Percentiles rank a stretch among this genome's conserved stretches.
phyloP scores from a whole-genome alignment of 1,284 basidiomycete species.

The Omphalotus olearius region DNA sequence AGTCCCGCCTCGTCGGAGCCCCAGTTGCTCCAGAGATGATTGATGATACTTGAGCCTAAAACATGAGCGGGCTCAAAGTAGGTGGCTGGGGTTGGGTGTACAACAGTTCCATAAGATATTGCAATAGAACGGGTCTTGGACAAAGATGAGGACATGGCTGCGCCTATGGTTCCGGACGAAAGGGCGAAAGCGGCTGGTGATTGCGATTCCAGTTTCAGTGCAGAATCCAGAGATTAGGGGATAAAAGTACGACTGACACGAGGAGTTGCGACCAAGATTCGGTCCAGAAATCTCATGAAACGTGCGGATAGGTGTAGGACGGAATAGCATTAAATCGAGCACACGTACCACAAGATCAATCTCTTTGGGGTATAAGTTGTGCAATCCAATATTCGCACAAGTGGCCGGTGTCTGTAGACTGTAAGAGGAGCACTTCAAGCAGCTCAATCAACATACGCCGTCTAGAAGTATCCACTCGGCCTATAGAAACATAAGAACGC shows the following conservation, averaged over 20 bases:
- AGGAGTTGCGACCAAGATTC: conserved; percentile 79
- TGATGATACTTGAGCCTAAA: conserved; percentile 64
- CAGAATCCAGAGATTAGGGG: conserved; percentile 4
- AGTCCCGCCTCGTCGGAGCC: conserved; percentile 60
- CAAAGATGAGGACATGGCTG: conserved; percentile 58
- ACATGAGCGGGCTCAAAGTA: conserved; percentile 68
- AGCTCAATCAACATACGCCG: conserved; percentile 49
- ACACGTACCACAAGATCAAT: conserved; percentile 78
- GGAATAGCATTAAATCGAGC: background rate
- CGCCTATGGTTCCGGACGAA: conserved; percentile 89
- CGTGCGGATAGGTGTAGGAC: background rate
- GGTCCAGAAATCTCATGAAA: conserved; percentile 63
- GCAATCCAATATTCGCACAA: conserved; percentile 84
- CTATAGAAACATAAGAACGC: conserved; percentile 20
- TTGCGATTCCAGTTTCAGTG: background rate
- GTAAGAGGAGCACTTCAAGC: conserved; percentile 6
- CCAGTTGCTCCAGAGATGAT: conserved; percentile 79
- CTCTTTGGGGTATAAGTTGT: conserved; percentile 80
- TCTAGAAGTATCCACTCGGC: conserved; percentile 89
- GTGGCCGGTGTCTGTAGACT: conserved; percentile 79
- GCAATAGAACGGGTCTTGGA: conserved; percentile 71
- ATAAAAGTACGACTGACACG: conserved; percentile 37
- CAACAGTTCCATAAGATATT: conserved; percentile 81
- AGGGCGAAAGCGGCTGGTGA: conserved; percentile 74
- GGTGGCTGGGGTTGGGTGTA: conserved; percentile 59